Evolutionary conservation across 2,329 filamentous ascomycete genomes (phyloP), one percentile per base, ranked within the genome.

Genomic region (Albophoma yamanashiensis): DNA sequence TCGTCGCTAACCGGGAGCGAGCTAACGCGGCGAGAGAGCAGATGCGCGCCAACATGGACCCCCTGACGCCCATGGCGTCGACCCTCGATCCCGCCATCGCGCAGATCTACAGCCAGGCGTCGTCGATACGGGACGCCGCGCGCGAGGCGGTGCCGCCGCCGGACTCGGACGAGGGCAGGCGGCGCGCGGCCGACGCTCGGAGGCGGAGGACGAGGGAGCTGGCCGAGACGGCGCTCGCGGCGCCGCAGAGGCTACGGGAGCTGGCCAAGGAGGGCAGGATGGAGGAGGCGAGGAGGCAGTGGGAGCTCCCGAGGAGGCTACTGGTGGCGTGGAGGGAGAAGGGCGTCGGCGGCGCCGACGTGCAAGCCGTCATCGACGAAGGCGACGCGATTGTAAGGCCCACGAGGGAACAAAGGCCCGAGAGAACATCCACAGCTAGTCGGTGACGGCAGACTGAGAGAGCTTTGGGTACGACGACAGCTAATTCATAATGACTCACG

Each of bases 31-130:
- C 31, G 39, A 34, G 36, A 38, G 11, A 31, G 55, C 62, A 86
- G 79, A 92, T 94, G 89, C 81, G 89, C 61, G 81, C 84, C 39
- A 91, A 87, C 64, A 92, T 93, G 89, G 89, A 92, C 67, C 89
- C 88, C 4, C 71, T 92, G 55, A 88, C 88, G 62, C 88, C 89
- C 1, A 86, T 89, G 73, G 88, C 87, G 2, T 86, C 85, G 55
- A 91, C 87, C 0, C 79, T 92, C 39, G 85, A 88, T 64, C 85
- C 86, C 3, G 89, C 89, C 43, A 89, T 93, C 57, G 82, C 83
- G 2, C 86, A 89, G 63, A 91, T 93, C 65, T 90, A 89, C 66
- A 80, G 80, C 40, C 79, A 83, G 67, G 82, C 83, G 8, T 78
- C 75, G 2, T 74, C 76, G 45, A 86, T 86, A 66, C 77, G 79